These are phyloP conservation scores for Ceratobasidium sp. DNA, from an alignment of 1,284 basidiomycete genomes.

Conservation along the genomic window DNA sequence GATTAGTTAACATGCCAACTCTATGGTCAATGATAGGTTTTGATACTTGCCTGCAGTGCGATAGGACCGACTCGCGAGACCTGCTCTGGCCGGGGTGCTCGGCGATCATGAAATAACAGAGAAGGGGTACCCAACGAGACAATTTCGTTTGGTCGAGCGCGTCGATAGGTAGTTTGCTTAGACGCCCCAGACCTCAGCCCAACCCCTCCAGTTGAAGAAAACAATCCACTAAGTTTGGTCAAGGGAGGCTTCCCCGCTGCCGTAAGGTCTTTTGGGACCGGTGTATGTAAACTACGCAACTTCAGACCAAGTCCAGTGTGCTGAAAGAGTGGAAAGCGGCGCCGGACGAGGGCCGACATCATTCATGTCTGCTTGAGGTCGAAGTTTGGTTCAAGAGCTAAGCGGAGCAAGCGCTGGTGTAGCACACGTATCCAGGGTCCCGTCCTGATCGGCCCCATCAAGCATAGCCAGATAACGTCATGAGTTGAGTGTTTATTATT, in stretches of 20 bases:
- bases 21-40: conserved; percentile 23
- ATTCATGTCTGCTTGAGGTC: conserved; percentile 35
- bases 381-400: conserved; percentile 17
- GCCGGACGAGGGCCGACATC: conserved; percentile 40
- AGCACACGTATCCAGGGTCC: conserved; percentile 35
- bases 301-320: not conserved
- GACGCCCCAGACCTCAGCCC: not conserved
- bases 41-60: conserved; percentile 34
- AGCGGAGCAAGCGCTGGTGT: conserved; percentile 28
- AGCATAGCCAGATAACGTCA: not conserved
- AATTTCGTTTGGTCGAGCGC: conserved; percentile 1
- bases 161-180: not conserved
- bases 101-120: conserved; percentile 38
- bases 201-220: conserved; percentile 2
- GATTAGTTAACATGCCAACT: conserved; percentile 53
- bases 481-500: conserved; percentile 8
- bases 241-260: not conserved
- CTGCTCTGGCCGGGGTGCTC: conserved; percentile 41
- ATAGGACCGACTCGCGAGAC: conserved; percentile 33
- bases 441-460: conserved; percentile 16
- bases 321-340: conserved; percentile 10
- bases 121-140: conserved; percentile 32
- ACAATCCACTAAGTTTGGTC: conserved; percentile 9
- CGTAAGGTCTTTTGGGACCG: not conserved
- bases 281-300: conserved; percentile 18